Base-by-base conservation (phyloP, 306 rosid genomes). In the Cucurbita pepo region DNA sequence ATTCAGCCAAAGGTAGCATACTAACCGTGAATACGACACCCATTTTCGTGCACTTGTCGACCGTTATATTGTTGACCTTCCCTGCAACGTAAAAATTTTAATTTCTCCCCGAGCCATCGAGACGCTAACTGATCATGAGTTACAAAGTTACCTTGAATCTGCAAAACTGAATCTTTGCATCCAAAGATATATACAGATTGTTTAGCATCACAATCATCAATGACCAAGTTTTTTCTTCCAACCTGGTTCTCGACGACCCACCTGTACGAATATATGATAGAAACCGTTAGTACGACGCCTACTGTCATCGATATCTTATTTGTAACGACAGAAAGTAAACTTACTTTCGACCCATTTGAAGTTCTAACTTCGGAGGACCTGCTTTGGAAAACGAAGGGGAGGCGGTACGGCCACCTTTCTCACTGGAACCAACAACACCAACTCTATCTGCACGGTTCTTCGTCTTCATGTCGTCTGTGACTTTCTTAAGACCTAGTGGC, bases 241-340 rank as follows among this genome's bases (percentile, higher is more conserved):
- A 86, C 84, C 83, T 95, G 99, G 81, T 95, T 95, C 88, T 95
- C 99, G 74, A 95, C 97, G 86, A 73, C 99, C 99, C 99, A 95
- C 81, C 99, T 95, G 77, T 52, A 63, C 56, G 52, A 53, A 75
- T 59, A 67, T 65, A 30, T 41, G 74, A 38, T 19, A 30, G 16
- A 75, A 34, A 71, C 44, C 56, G 43, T n/a, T 76, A 71, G 63
- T 56, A 78, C 38, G 71, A 52, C 40, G 58, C 77, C 55, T 57
- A 41, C 15, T 52, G 62, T 40, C 79, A 62, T 71, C 54, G 65
- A 50, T 22, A 71, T 75, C 71, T 73, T 48, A 70, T 30, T 77
- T 71, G 52, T 56, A 76, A 50, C 37, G 14, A 16, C 69, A 18
- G 10, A 65, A 56, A 59, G 69, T 74, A 51, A 71, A 87, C 97